Conservation (phyloP, 495 filamentous ascomycete genomes). For the Chaetomidium leptoderma region DNA sequence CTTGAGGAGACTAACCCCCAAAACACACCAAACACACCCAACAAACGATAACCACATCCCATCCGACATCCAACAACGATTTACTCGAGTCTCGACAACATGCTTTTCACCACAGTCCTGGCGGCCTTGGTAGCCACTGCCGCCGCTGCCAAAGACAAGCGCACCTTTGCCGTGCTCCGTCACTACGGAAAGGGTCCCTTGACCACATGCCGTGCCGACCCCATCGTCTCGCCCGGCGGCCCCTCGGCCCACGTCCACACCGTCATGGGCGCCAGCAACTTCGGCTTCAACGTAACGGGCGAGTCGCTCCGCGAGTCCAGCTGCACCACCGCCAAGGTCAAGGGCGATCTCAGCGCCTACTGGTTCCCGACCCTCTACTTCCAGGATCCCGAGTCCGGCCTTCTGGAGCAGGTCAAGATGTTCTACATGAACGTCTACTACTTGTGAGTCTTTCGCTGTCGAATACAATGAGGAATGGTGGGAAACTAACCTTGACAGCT, state of each 20-base stretch:
- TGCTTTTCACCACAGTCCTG: constrained; percentile 24
- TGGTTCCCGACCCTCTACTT: constrained; percentile 72
- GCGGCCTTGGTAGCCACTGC: constrained; percentile 27
- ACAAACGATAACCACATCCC: neutral
- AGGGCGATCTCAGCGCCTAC: constrained; percentile 69
- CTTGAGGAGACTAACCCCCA: neutral
- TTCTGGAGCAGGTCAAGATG: constrained; percentile 61
- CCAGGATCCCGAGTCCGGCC: constrained; percentile 54
- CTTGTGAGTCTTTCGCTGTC: constrained; percentile 43
- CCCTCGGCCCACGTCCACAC: constrained; percentile 61
- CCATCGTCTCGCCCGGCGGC: constrained; percentile 57
- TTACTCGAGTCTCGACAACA: constrained; percentile 7
- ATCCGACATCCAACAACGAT: neutral
- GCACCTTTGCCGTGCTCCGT: constrained; percentile 45
- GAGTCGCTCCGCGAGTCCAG: constrained; percentile 52
- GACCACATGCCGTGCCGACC: constrained; percentile 58
- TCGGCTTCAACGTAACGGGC: constrained; percentile 59
- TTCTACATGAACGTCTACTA: constrained; percentile 66
- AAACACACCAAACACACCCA: constrained; percentile 2
- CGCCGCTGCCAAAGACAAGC: constrained; percentile 31
- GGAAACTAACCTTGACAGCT: constrained; percentile 13
- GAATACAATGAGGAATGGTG: neutral
- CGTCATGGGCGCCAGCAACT: constrained; percentile 66
- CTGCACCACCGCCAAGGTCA: constrained; percentile 64
- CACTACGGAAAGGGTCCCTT: constrained; percentile 46